A percentile compares a stretch with the other conserved stretches of the same genome.
These are phyloP conservation scores for Pseudonectria buxi DNA, from an alignment of 2,329 filamentous ascomycete species.

Conservation along the genomic window DNA sequence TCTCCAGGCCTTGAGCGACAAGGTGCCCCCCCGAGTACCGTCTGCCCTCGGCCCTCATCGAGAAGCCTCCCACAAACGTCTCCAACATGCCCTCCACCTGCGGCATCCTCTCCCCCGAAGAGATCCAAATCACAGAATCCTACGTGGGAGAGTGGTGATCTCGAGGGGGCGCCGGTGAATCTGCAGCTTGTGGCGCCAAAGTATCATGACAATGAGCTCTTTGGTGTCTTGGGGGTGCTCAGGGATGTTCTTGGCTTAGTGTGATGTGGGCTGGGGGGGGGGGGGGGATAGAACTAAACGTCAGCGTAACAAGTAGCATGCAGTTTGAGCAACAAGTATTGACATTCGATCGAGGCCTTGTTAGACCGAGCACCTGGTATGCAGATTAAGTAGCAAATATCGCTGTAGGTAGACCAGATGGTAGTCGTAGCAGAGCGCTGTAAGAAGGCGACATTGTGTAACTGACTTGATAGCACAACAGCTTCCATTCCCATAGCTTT, in stretches of 20 bases:
- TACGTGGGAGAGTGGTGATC: conserved; percentile 28
- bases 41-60: conserved; percentile 21
- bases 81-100: conserved; percentile 29
- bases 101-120: conserved; percentile 35
- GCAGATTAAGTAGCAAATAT: too few relatives aligned
- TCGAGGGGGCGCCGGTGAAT: conserved; percentile 26
- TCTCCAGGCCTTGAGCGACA: conserved; percentile 24
- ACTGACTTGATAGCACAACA: too few relatives aligned
- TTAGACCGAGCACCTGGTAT: too few relatives aligned
- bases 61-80: conserved; percentile 25
- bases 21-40: conserved; percentile 24
- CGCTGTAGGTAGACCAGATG: too few relatives aligned
- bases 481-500: too few relatives aligned
- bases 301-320: too few relatives aligned
- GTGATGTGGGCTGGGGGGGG: not conserved
- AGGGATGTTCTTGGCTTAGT: conserved; percentile 6
- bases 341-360: too few relatives aligned
- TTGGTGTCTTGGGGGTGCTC: conserved; percentile 21
- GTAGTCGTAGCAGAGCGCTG: too few relatives aligned
- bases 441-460: too few relatives aligned
- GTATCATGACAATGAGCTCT: conserved; percentile 29
- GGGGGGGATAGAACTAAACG: too few relatives aligned
- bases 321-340: too few relatives aligned
- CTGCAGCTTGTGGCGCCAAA: conserved; percentile 29
- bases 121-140: conserved; percentile 39